Base-by-base conservation (phyloP, 1,284 basidiomycete species). In the Pseudozyma tsukubaensis region DNA sequence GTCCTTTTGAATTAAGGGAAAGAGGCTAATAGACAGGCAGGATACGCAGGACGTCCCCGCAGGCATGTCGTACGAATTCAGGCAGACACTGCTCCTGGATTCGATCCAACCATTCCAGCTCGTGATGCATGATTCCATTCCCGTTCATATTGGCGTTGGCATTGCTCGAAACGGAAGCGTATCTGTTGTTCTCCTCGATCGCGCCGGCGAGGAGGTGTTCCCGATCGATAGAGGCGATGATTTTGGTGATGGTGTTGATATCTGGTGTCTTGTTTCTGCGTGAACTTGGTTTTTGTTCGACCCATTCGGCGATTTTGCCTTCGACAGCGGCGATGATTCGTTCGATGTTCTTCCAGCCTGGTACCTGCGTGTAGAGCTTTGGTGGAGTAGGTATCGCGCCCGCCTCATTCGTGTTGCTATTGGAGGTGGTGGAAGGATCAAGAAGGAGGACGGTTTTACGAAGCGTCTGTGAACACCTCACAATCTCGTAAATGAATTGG, bases 401-500 rank as follows among this genome's bases (percentile, higher is more conserved):
- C 3, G 49, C 37, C 9, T 32, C 36, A 21, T 40, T 52, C 14
- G 47, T 32, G 12, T 37, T 43, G 13, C 11, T 37, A 21, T 21
- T 43, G 5, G 44, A 44, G 8, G 16, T 53, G 13, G 50, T 16
- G 4, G 50, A 43, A 12, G 57, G 52, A 21, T 72, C 72, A n/a
- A 68, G 50, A 14, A 67, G 70, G 47, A 64, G 24, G 12, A 71
- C 71, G 3, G 59, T 42, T 32, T 55, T 59, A 14, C 68, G 55
- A n/a, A 81, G 67, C 5, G 59, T 60, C 12, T 47, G 34, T 9
- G 60, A 56, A 34, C 62, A 66, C n/a, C 80, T 59, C 0, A 78
- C 71, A 8, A 80, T 61, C 61, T 81, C 80, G 61, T 81, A 81
- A 9, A 80, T 50, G 11, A 80, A 72, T 19, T 73, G 64, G 14